phyloP scores from a whole-genome alignment of 2,329 filamentous ascomycete species.

The Leptographium wingfieldii region DNA sequence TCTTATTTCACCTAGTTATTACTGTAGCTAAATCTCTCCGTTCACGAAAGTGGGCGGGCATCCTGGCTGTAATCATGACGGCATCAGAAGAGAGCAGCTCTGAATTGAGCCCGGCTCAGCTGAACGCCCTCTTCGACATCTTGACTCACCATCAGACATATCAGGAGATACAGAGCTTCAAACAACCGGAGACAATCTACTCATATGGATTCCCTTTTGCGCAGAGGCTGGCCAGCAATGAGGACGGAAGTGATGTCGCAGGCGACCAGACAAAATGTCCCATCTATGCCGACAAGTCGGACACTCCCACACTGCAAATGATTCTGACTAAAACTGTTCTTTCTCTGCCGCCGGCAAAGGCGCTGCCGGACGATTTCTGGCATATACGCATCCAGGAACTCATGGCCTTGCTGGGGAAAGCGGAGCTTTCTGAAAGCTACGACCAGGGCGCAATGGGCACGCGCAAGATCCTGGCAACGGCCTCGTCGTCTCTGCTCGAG shows the following conservation, averaged over 20 bases:
- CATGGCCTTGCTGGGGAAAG: conserved; percentile 48
- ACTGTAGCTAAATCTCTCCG: too few species aligned
- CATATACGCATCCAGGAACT: conserved; percentile 45
- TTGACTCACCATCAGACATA: conserved; percentile 48
- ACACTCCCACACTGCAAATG: conserved; percentile 54
- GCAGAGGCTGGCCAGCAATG: neutral
- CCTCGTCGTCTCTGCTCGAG: conserved; percentile 56
- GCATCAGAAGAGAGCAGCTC: neutral
- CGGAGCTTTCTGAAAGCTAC: conserved; percentile 67
- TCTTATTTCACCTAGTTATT: too few species aligned
- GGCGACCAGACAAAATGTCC: neutral
- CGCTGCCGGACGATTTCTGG: conserved; percentile 55
- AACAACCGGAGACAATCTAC: conserved; percentile 47
- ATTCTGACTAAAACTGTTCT: conserved; percentile 54
- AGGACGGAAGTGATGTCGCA: neutral
- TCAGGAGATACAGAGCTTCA: conserved; percentile 61
- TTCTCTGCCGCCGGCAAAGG: conserved; percentile 51
- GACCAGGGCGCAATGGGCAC: conserved; percentile 66
- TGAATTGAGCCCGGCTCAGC: conserved; percentile 23
- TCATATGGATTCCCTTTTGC: conserved; percentile 60
- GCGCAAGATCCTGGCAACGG: conserved; percentile 63
- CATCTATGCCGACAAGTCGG: conserved; percentile 24
- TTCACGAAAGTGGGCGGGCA: neutral
- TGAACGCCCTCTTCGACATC: conserved; percentile 44
- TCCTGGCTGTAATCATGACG: neutral